Conservation (phyloP, 129 eudicot species). For the Pittosporum tobira region DNA sequence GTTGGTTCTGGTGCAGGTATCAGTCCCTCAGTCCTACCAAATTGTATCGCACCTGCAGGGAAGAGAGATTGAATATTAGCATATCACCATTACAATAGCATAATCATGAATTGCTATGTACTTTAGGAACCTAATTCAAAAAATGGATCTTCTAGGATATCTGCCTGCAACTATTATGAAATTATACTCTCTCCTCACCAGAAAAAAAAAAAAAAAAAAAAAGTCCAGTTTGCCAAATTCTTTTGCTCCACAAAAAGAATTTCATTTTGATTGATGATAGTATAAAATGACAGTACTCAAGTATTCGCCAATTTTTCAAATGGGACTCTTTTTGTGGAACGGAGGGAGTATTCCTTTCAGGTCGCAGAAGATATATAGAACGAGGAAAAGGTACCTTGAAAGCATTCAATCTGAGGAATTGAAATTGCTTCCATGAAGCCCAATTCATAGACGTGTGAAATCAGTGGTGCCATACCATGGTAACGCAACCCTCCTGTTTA, state of each 20-base stretch:
- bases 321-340: too few species aligned
- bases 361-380: too few species aligned
- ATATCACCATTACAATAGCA: neutral
- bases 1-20: conserved; percentile 97
- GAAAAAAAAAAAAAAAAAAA: too few species aligned
- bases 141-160: too few species aligned
- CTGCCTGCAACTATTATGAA: too few species aligned
- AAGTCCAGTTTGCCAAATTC: too few species aligned
- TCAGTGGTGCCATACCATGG: conserved; percentile 94
- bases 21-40: conserved; percentile 83
- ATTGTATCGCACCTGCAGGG: conserved; percentile 75
- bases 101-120: neutral
- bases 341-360: neutral
- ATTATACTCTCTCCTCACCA: too few species aligned
- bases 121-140: neutral
- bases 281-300: too few species aligned
- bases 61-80: neutral
- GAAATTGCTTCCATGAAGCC: conserved; percentile 81
- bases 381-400: conserved; percentile 45
- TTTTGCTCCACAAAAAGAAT: too few species aligned
- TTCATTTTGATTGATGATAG: too few species aligned
- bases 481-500: conserved; percentile 86
- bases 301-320: too few species aligned
- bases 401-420: conserved; percentile 84
- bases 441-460: conserved; percentile 78